Conservation (phyloP, 2,329 filamentous ascomycete genomes). For the Trichoderma asperellum region DNA sequence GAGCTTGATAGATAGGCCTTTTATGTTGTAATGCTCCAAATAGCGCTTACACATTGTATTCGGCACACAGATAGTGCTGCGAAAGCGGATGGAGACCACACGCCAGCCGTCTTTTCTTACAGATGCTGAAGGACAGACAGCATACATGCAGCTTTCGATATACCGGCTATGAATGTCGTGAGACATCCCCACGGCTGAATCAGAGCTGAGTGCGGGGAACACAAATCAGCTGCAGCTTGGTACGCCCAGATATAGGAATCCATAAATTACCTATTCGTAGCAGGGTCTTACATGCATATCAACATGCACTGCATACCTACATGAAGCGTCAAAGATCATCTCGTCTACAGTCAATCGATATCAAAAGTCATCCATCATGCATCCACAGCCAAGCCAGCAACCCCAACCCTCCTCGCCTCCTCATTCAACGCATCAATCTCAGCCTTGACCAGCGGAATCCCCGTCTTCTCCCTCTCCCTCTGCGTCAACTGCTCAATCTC, state of each 20-base stretch:
- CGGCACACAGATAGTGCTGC: background rate
- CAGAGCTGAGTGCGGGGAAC: too few species aligned
- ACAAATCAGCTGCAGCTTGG: background rate
- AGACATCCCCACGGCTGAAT: background rate
- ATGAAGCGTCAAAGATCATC: background rate
- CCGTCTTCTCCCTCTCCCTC: slow-evolving; percentile 54
- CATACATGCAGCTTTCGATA: too few species aligned
- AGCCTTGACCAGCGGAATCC: slow-evolving; percentile 62
- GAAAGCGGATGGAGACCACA: background rate
- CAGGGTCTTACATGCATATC: background rate
- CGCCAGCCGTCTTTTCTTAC: background rate
- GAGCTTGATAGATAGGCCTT: background rate
- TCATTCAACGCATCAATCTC: slow-evolving; percentile 60
- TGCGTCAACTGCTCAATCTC: slow-evolving; percentile 64
- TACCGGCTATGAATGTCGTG: background rate
- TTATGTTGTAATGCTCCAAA: background rate
- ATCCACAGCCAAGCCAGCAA: slow-evolving; percentile 28
- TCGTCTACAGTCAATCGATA: background rate
- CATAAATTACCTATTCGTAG: too few species aligned
- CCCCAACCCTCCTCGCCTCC: slow-evolving; percentile 54
- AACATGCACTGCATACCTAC: background rate
- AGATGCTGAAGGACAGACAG: background rate
- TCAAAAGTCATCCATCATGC: background rate
- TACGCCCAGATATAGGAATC: background rate
- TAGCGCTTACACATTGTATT: slow-evolving; percentile 11